Percentiles rank a stretch among this genome's conserved stretches.
These are phyloP conservation scores for Cryphonectria japonica DNA, from an alignment of 2,329 filamentous ascomycete genomes.

Conservation along the genomic window DNA sequence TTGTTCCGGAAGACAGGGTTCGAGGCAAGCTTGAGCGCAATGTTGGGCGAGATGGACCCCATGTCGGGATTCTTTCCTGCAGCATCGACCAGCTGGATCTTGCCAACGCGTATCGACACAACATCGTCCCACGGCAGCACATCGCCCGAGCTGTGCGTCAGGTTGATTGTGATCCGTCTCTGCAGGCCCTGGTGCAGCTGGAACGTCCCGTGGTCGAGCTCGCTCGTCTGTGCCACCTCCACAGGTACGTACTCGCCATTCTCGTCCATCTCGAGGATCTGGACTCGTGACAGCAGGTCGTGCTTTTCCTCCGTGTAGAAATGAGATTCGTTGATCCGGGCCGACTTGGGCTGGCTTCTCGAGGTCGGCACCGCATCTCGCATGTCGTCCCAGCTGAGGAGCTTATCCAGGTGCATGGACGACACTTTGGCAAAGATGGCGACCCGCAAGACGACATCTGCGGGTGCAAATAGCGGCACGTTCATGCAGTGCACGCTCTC, in stretches of 20 bases:
- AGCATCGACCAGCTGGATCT: constrained; percentile 81
- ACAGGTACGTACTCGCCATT: constrained; percentile 89
- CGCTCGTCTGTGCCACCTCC: constrained; percentile 85
- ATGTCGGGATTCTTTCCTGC: constrained; percentile 84
- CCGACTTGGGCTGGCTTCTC: constrained; percentile 57
- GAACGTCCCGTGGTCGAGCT: constrained; percentile 86
- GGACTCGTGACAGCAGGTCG: constrained; percentile 84
- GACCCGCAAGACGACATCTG: constrained; percentile 76
- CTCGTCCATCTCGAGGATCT: constrained; percentile 91
- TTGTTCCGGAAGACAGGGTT: constrained; percentile 82
- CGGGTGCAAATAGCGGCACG: constrained; percentile 77
- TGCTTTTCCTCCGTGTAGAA: constrained; percentile 94
- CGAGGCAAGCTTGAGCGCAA: constrained; percentile 76
- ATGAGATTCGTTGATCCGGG: constrained; percentile 85
- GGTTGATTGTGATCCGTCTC: constrained; percentile 79
- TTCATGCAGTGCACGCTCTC: constrained; percentile 99
- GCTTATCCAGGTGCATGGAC: constrained; percentile 92
- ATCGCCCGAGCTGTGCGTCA: constrained; percentile 91
- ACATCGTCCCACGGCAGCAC: constrained; percentile 88
- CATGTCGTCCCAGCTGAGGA: constrained; percentile 99
- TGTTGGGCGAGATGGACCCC: constrained; percentile 70
- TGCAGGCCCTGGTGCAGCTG: constrained; percentile 96
- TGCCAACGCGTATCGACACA: constrained; percentile 74
- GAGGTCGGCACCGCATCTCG: constrained; percentile 72
- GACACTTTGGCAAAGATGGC: constrained; percentile 92